Conservation (phyloP, 495 filamentous ascomycete species). For the Neurospora sp. region DNA sequence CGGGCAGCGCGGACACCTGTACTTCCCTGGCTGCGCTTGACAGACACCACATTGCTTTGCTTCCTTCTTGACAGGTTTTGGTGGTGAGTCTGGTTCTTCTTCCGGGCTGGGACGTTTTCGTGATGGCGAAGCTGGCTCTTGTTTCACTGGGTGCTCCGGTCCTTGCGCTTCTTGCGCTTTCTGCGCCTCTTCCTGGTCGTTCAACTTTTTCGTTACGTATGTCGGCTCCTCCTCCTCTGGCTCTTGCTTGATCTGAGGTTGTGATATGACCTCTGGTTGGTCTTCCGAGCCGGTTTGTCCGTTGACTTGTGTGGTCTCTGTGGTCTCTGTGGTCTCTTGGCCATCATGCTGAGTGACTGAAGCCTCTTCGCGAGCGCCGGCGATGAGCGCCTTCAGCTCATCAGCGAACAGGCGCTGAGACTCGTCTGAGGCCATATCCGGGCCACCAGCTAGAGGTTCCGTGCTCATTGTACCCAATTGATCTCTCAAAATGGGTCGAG, state of each 20-base stretch:
- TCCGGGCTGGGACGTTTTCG: constrained; percentile 1
- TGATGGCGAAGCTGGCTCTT: constrained; percentile 2
- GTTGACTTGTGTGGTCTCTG: neutral
- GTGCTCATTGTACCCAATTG: neutral
- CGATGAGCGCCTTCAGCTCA: neutral
- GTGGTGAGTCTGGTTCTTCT: neutral
- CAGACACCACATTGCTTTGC: constrained; percentile 47
- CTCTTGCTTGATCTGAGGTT: neutral
- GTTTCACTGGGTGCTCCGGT: neutral
- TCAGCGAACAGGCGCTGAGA: neutral
- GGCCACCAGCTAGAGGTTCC: neutral
- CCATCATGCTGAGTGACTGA: neutral
- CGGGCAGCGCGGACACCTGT: constrained; percentile 56
- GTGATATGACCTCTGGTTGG: neutral
- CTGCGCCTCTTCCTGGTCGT: neutral
- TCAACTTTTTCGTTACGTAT: neutral
- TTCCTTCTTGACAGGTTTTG: constrained; percentile 2
- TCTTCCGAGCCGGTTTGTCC: neutral
- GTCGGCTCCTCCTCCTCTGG: neutral
- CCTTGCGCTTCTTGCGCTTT: neutral
- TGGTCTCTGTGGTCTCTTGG: neutral
- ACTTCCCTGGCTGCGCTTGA: constrained; percentile 44
- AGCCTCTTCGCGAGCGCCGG: neutral
- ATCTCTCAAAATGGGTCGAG: neutral
- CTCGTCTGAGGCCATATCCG: neutral